phyloP scores from a whole-genome alignment of 768 basidiomycete genomes.

The Hygrophoropsis aurantiaca region DNA sequence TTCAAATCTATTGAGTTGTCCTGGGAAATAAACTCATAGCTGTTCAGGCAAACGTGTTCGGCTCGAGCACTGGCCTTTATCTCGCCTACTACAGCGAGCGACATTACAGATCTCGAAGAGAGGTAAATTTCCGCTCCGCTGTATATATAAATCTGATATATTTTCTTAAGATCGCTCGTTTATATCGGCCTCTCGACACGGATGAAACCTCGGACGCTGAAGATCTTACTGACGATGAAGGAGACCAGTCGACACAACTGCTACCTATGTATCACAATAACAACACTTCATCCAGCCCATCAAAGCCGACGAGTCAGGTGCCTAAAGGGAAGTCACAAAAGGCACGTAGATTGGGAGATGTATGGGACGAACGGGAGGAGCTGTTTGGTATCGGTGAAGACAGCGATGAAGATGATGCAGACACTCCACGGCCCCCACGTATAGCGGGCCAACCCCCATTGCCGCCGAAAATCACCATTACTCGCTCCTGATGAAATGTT shows the following conservation, averaged over 20 bases:
- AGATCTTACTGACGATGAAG: slow-evolving; percentile 44
- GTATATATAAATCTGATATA: not conserved
- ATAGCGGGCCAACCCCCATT: slow-evolving; percentile 11
- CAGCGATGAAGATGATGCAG: slow-evolving; percentile 49
- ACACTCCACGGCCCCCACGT: slow-evolving; percentile 8
- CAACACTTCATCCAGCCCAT: slow-evolving; percentile 9
- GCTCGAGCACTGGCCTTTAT: slow-evolving; percentile 68
- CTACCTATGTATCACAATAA: slow-evolving; percentile 51
- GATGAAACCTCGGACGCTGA: slow-evolving; percentile 53
- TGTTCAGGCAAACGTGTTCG: slow-evolving; percentile 75
- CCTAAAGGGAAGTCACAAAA: slow-evolving; percentile 30
- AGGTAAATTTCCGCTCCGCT: slow-evolving; percentile 42
- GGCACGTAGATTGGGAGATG: slow-evolving; percentile 49
- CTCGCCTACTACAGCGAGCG: slow-evolving; percentile 67
- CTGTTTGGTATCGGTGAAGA: slow-evolving; percentile 67
- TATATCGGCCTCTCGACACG: slow-evolving; percentile 71
- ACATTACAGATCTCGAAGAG: slow-evolving; percentile 76
- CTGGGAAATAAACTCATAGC: slow-evolving; percentile 7
- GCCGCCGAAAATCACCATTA: slow-evolving; percentile 27
- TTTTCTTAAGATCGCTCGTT: slow-evolving; percentile 59
- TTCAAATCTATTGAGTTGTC: slow-evolving; percentile 5
- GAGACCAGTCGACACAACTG: slow-evolving; percentile 51
- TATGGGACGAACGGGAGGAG: slow-evolving; percentile 81
- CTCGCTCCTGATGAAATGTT: slow-evolving; percentile 21
- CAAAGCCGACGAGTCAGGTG: slow-evolving; percentile 18